A percentile compares a stretch with the other conserved stretches of the same genome.
phyloP scores from a whole-genome alignment of 306 rosid genomes.

The Cucumis sativus region DNA sequence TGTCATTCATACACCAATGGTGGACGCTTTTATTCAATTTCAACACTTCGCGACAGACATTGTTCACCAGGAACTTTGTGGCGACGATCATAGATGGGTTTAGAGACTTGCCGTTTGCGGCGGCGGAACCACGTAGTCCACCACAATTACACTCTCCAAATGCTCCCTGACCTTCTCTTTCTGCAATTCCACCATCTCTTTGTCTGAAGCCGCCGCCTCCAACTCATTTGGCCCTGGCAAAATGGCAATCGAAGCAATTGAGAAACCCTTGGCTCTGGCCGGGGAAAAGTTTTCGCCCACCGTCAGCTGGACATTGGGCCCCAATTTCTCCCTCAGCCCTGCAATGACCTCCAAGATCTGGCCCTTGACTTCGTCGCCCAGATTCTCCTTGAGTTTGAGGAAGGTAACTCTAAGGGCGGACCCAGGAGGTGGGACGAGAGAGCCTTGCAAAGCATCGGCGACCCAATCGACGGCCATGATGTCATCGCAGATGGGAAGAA shows the following conservation, averaged over 20 bases:
- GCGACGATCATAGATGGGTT: neutral
- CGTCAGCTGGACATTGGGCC: constrained; percentile 35
- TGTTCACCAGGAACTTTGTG: neutral
- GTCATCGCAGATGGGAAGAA: constrained; percentile 63
- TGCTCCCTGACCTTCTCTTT: constrained; percentile 66
- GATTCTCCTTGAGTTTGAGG: constrained; percentile 58
- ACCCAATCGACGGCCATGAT: constrained; percentile 92
- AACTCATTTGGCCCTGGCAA: constrained; percentile 27
- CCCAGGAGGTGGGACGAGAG: constrained; percentile 21
- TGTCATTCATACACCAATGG: neutral
- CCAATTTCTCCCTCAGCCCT: constrained; percentile 36
- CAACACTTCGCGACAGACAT: neutral
- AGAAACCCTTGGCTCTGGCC: constrained; percentile 73
- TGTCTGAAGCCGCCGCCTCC: constrained; percentile 43
- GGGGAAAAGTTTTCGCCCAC: constrained; percentile 79
- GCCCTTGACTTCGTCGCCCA: constrained; percentile 13
- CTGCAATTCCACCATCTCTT: constrained; percentile 30
- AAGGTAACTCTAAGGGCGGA: constrained; percentile 50
- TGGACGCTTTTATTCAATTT: neutral
- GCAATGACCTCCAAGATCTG: constrained; percentile 44
- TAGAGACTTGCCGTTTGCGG: constrained; percentile 52
- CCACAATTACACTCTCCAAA: constrained; percentile 42
- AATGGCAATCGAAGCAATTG: constrained; percentile 64
- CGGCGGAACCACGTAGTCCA: constrained; percentile 50
- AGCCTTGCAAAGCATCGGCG: constrained; percentile 16